Evolutionary conservation across 345 rosid genomes (phyloP), one percentile per base, ranked within the genome.

Genomic region (Salix dunnii): DNA sequence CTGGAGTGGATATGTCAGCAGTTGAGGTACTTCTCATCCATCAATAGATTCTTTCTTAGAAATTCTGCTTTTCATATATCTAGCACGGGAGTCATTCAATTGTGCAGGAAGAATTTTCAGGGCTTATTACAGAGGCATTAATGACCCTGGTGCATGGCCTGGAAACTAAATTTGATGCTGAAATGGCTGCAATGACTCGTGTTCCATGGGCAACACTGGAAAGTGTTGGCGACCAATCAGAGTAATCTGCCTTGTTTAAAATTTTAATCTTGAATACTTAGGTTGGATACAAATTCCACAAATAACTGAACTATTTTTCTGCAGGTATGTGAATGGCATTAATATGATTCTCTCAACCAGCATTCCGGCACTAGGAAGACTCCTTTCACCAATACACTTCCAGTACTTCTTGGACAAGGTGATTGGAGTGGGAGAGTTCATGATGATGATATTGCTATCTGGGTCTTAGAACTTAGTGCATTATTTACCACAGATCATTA

Each of bases 211-310:
- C 88, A 68, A 89, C 94, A 79, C 98, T 96, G 81, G 99, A 96
- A 84, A 91, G 98, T 82, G 99, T 96, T 55, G 99, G 98, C 60
- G 98, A 96, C 84, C 99, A 96, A 78, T 96, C 99, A 68, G 92
- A 84, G 99, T 96, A 84, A 88, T n/a, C 23, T 51, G 64, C 46
- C 35, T 49, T 36, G 4, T 20, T 42, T 65, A 53, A 61, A 38
- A 20, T 40, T 35, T 20, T 62, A 9, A 36, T 36, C 31, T 38
- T 75, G 66, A 11, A 17, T 66, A 23, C 48, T 33, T 5, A 7
- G 23, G 36, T 30, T 25, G 31, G 42, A 28, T 67, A 51, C 33
- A 68, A 42, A 31, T 70, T 35, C 12, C 65, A 14, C 68, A 28
- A 42, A 65, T 27, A 77, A 80, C 86, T 62, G 53, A 63, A 75